Evolutionary conservation across 108 stramenopile species (phyloP).

Genomic region (Aureococcus anophagefferens): DNA sequence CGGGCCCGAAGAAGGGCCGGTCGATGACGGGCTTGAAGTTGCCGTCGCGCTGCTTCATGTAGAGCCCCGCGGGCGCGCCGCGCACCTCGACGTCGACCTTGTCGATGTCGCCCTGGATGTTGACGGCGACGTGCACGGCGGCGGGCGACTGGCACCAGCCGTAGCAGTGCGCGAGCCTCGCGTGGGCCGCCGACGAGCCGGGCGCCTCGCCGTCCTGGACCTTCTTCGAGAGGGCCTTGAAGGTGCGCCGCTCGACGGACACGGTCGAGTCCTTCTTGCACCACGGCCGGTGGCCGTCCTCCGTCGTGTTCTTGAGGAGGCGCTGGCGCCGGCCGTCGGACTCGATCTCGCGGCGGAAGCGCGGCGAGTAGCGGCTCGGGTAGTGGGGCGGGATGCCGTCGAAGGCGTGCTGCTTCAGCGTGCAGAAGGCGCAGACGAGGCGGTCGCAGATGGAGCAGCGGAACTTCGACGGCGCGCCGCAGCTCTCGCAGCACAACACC

Average conservation of each 20-base stretch:
- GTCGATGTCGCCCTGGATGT: background rate
- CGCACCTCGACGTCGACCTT: background rate
- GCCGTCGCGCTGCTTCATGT: too few species aligned
- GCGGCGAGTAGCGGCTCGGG: background rate
- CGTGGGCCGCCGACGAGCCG: too few species aligned
- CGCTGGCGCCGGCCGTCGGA: background rate
- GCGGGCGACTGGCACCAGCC: background rate
- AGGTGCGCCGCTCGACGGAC: background rate
- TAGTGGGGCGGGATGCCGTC: background rate
- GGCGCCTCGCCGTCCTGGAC: background rate
- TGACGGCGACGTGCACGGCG: background rate
- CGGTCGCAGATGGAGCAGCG: background rate
- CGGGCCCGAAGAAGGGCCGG: background rate
- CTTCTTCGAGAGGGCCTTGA: background rate
- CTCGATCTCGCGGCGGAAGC: background rate
- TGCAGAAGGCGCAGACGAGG: background rate
- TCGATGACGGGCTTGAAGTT: background rate
- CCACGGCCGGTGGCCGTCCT: background rate
- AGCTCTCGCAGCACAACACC: background rate
- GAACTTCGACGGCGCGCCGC: background rate
- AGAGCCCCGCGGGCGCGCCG: too few species aligned
- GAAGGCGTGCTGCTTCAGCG: background rate
- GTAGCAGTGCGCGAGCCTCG: background rate
- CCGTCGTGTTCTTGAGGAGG: background rate
- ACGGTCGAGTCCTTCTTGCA: background rate